These are phyloP conservation scores for Pseudogymnoascus sp. DNA, from an alignment of 2,329 filamentous ascomycete genomes.

Conservation along the genomic window DNA sequence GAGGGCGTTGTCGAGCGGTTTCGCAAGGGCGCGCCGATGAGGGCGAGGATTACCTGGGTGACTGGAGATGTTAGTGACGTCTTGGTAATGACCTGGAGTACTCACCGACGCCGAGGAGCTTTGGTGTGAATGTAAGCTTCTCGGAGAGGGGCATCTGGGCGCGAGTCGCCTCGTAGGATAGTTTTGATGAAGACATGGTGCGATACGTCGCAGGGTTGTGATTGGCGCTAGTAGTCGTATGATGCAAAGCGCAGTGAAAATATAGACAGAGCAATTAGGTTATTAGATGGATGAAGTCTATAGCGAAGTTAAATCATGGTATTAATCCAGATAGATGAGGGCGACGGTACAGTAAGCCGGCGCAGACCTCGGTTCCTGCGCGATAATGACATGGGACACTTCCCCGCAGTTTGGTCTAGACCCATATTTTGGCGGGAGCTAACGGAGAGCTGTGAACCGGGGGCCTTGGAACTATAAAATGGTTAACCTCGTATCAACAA, in stretches of 20 bases:
- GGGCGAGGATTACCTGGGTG: neutral
- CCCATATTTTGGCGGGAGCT: neutral
- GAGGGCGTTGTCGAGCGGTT: neutral
- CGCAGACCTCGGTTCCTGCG: neutral
- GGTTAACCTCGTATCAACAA: too few species aligned
- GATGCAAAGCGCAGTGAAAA: neutral
- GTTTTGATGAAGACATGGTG: neutral
- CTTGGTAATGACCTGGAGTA: neutral
- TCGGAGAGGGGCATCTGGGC: conserved; percentile 15
- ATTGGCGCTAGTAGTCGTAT: neutral
- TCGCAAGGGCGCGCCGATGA: neutral
- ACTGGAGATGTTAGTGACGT: neutral
- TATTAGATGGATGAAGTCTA: neutral
- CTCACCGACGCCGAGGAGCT: conserved; percentile 17
- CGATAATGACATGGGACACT: neutral
- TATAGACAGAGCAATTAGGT: neutral
- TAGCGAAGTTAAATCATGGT: neutral
- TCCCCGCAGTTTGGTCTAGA: neutral
- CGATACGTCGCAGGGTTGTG: neutral
- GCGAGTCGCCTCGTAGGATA: neutral
- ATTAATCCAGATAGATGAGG: neutral
- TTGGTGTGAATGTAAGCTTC: conserved; percentile 21
- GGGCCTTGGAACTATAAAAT: neutral
- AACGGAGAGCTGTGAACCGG: neutral
- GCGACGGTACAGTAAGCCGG: neutral